Evolutionary conservation across 2,329 filamentous ascomycete genomes (phyloP).

Genomic region (Talaromyces sp.): DNA sequence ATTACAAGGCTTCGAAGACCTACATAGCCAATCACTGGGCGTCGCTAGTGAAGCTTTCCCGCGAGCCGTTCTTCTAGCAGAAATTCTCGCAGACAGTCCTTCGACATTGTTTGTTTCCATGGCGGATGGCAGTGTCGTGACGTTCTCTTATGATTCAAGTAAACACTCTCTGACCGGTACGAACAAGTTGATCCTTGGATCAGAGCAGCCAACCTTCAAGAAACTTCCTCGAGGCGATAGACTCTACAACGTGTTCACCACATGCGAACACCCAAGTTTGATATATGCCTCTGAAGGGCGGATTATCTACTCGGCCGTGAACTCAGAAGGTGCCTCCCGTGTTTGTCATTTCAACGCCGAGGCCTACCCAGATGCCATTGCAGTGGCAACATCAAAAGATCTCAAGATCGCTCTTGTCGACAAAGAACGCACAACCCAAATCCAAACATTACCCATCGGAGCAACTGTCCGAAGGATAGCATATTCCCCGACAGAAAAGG

Average conservation of each 20-base stretch:
- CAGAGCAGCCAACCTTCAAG: conserved; percentile 77
- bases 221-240: conserved; percentile 66
- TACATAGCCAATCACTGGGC: conserved; percentile 62
- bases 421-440: conserved; percentile 79
- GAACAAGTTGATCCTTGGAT: conserved; percentile 81
- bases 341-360: conserved; percentile 80
- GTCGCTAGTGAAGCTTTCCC: conserved; percentile 74
- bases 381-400: conserved; percentile 72
- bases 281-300: conserved; percentile 87
- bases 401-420: conserved; percentile 80
- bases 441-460: conserved; percentile 72
- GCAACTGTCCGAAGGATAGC: conserved; percentile 84
- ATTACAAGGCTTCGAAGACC: conserved; percentile 61
- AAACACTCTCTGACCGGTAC: conserved; percentile 65
- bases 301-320: conserved; percentile 89
- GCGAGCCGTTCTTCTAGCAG: conserved; percentile 73
- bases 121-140: conserved; percentile 87
- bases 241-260: conserved; percentile 81
- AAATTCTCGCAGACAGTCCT: conserved; percentile 63
- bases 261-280: conserved; percentile 87
- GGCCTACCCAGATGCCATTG: conserved; percentile 75
- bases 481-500: conserved; percentile 73
- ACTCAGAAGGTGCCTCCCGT: conserved; percentile 76
- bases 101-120: conserved; percentile 85
- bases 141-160: conserved; percentile 65